Percentiles rank a stretch among this genome's conserved stretches.
phyloP scores from a whole-genome alignment of 2,329 filamentous ascomycete genomes.

The Rhinocladiella similis region DNA sequence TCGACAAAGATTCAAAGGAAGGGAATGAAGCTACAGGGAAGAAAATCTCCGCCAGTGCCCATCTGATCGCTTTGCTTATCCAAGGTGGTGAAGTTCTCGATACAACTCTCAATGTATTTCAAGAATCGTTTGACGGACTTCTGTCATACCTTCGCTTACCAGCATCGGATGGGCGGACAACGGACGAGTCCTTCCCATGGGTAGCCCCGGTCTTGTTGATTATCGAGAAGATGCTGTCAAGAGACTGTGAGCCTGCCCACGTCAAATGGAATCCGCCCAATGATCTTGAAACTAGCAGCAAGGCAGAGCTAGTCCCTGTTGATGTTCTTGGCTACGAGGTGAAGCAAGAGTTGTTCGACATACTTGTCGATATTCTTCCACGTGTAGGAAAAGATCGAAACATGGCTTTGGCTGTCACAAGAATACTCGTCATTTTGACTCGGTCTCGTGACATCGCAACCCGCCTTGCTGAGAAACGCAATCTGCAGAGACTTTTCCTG shows the following conservation, averaged over 20 bases:
- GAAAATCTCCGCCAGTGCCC: constrained; percentile 87
- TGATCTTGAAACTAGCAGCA: constrained; percentile 50
- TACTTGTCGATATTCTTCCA: constrained; percentile 79
- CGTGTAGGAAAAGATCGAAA: constrained; percentile 84
- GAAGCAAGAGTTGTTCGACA: constrained; percentile 70
- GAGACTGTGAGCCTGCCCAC: constrained; percentile 78
- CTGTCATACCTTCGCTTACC: constrained; percentile 74
- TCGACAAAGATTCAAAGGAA: constrained; percentile 48
- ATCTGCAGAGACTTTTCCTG: constrained; percentile 85
- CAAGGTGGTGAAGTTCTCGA: constrained; percentile 81
- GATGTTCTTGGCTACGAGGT: constrained; percentile 64
- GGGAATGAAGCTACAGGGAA: constrained; percentile 54
- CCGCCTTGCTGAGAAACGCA: constrained; percentile 79
- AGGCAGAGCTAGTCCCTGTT: constrained; percentile 58
- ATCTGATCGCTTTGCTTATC: constrained; percentile 77
- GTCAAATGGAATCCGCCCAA: constrained; percentile 66
- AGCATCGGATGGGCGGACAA: constrained; percentile 55
- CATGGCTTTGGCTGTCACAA: constrained; percentile 77
- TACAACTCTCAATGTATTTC: constrained; percentile 68
- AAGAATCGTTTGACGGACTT: constrained; percentile 73
- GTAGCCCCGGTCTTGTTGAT: constrained; percentile 87
- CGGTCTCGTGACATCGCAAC: constrained; percentile 73
- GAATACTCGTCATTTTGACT: constrained; percentile 85
- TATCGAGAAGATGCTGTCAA: constrained; percentile 83
- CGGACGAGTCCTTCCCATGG: constrained; percentile 85